Evolutionary conservation across 75 land plant genomes (phyloP), one percentile per base, ranked within the genome.

Genomic region (Pinus albicaulis): DNA sequence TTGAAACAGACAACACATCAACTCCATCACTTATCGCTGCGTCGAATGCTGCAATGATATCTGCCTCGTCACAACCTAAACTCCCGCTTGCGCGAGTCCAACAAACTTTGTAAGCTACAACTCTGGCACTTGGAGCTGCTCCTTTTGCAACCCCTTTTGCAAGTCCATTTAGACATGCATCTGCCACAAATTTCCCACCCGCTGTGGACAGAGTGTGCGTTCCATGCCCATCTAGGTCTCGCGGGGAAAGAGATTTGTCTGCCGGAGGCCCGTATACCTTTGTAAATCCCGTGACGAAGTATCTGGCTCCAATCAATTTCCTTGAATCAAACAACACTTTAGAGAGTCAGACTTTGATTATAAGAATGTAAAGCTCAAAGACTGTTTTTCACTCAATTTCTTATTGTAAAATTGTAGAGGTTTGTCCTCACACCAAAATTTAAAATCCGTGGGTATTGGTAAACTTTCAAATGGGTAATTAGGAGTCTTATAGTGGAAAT

Each of bases 171-270:
- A 83, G 0, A 56, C 65, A 78, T 26, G 84, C 88, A 2, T 65
- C 72, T 5, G 63, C 57, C 17, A 89, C 88, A 48, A 73, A 65
- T 25, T 66, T 48, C 16, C 94, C 92, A 1, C 79, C 92, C n/a
- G 89, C 92, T 2, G 86, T 89, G 12, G 94, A 92, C 3, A 86
- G 77, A 6, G 94, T 92, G 79, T 89, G 92, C n/a, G 90, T 81
- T 14, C 94, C 93, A 61, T 92, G 93, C 20, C 93, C 93, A 19
- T 80, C 82, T 10, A 7, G 31, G 86, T 92, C 91, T 0, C 84
- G 76, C 0, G 89, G 62, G 0, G 86, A 74, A 22, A 22, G 10
- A 52, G n/a, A 81, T 20, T 90, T 86, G 6, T 52, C 76, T 20
- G 57, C 8, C 38, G 4, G 56, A 6, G 22, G 71, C 78, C 25